These are phyloP conservation scores for Cyamopsis tetragonoloba DNA, from an alignment of 306 rosid genomes.

Conservation along the genomic window DNA sequence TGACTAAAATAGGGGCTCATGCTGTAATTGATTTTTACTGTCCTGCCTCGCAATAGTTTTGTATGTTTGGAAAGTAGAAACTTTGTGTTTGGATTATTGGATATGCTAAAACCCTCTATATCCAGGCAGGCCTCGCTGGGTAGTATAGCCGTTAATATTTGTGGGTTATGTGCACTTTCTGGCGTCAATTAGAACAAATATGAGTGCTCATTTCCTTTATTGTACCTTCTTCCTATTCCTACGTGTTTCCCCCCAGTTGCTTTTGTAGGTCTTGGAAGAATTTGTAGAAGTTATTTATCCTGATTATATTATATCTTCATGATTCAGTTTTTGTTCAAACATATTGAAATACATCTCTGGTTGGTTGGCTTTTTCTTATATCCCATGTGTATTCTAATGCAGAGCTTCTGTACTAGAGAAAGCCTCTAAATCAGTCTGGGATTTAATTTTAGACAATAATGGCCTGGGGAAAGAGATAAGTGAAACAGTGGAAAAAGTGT, in stretches of 20 bases:
- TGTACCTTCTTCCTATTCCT: not conserved
- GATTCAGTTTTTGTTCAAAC: conserved; percentile 10
- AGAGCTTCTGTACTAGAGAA: conserved; percentile 88
- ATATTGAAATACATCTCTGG: not conserved
- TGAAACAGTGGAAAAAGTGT: conserved; percentile 78
- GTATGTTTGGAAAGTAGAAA: conserved; percentile 1
- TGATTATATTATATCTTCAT: conserved; percentile 18
- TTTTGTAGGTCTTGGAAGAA: conserved; percentile 9
- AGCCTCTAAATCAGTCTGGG: conserved; percentile 99
- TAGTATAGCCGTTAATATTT: not conserved
- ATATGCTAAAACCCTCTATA: conserved; percentile 10
- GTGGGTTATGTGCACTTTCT: not conserved
- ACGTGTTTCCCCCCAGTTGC: not conserved
- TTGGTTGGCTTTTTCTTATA: conserved; percentile 19
- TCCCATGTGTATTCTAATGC: conserved; percentile 30
- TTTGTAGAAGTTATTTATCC: not conserved
- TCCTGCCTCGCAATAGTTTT: not conserved
- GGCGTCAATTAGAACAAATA: not conserved
- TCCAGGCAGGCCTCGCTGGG: not conserved
- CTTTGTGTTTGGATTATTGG: not conserved
- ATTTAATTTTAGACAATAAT: conserved; percentile 68
- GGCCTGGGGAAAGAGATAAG: conserved; percentile 88
- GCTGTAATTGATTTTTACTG: not conserved
- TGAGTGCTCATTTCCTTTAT: not conserved
- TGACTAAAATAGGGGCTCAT: not conserved